Conservation (phyloP, 345 rosid genomes). For the Sisymbrium irio region DNA sequence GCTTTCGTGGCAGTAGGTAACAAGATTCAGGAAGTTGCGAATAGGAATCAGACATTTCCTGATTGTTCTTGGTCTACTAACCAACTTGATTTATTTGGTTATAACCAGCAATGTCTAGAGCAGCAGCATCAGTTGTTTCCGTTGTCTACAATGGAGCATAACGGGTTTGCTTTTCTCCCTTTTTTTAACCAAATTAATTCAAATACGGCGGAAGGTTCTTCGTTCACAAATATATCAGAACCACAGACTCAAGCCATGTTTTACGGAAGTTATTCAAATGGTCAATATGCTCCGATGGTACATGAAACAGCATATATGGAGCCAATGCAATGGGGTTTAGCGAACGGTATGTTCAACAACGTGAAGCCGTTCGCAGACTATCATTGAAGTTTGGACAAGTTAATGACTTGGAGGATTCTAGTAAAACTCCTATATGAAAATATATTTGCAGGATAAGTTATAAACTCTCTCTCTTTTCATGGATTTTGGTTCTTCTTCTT, state of each 20-base stretch:
- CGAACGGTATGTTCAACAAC: slow-evolving; percentile 15
- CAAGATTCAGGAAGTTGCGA: slow-evolving; percentile 33
- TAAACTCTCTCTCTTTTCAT: no score
- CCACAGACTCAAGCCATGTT: slow-evolving; percentile 14
- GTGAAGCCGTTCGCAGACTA: slow-evolving; percentile 5
- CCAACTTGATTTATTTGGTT: slow-evolving; percentile 23
- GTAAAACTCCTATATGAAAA: neutral
- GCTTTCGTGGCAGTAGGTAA: slow-evolving; percentile 9
- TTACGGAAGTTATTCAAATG: slow-evolving; percentile 23
- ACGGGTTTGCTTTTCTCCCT: neutral
- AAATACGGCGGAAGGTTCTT: neutral
- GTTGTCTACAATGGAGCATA: neutral
- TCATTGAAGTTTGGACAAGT: slow-evolving; percentile 18
- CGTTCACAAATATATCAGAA: slow-evolving; percentile 14
- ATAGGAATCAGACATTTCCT: slow-evolving; percentile 4
- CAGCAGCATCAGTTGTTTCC: slow-evolving; percentile 31
- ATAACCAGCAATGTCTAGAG: slow-evolving; percentile 23
- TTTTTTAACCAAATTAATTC: slow-evolving; percentile 7
- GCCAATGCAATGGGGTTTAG: slow-evolving; percentile 29
- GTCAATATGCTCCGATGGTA: neutral
- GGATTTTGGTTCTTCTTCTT: neutral
- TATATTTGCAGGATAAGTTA: no score
- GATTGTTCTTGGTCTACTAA: slow-evolving; percentile 18
- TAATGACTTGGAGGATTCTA: slow-evolving; percentile 9
- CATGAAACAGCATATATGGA: slow-evolving; percentile 27